Evolutionary conservation across 2,329 filamentous ascomycete species (phyloP).

Genomic region (Xylaria sp.): DNA sequence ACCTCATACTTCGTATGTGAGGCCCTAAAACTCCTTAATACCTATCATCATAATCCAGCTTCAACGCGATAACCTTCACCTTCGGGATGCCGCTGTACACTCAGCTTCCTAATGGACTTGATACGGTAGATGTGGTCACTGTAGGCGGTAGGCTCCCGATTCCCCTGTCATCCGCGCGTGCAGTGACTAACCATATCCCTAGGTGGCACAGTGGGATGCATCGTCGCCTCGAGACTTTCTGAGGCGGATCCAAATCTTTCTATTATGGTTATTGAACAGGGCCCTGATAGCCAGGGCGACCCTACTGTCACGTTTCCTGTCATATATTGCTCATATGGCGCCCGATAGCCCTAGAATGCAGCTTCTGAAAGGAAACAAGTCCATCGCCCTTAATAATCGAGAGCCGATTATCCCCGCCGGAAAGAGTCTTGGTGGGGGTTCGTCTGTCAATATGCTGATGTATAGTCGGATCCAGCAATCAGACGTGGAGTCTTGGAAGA

Average conservation of each 20-base stretch:
- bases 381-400: background rate
- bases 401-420: background rate
- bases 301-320: background rate
- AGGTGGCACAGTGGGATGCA: background rate
- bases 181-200: background rate
- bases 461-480: background rate
- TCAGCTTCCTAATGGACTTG: background rate
- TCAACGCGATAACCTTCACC: background rate
- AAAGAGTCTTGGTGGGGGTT: background rate
- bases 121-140: background rate
- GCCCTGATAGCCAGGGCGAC: background rate
- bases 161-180: background rate
- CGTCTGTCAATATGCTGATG: background rate
- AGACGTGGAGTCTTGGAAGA: background rate
- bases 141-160: background rate
- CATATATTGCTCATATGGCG: background rate
- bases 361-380: background rate
- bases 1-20: no score
- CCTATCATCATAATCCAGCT: background rate
- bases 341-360: background rate
- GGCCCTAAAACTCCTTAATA: no score
- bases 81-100: background rate
- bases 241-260: background rate
- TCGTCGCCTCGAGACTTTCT: background rate
- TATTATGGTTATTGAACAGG: background rate